phyloP scores from a whole-genome alignment of 108 stramenopile species.

The Schizochytrium sp. region DNA sequence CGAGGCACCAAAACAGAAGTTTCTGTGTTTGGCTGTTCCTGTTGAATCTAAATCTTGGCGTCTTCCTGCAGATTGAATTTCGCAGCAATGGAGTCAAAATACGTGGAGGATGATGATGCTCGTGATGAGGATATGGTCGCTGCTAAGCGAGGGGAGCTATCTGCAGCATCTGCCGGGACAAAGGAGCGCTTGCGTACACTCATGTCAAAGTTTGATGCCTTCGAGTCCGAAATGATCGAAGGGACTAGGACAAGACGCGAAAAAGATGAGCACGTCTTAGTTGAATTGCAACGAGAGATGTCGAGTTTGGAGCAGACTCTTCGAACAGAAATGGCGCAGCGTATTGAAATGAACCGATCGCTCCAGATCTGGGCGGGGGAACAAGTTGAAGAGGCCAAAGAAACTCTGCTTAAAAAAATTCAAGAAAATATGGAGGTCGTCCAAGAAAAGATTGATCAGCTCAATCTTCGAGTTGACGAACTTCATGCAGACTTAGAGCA shows the following conservation, averaged over 20 bases:
- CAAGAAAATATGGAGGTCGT: constrained; percentile 46
- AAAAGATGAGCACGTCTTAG: constrained; percentile 35
- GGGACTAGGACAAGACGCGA: constrained; percentile 29
- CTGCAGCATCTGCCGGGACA: constrained; percentile 11
- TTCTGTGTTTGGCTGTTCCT: no score
- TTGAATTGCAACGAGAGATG: constrained; percentile 27
- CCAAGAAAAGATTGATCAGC: neutral
- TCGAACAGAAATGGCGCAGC: constrained; percentile 11
- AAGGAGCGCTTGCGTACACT: constrained; percentile 26
- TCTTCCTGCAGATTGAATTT: no score
- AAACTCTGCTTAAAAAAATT: neutral
- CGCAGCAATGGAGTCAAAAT: constrained; percentile 1
- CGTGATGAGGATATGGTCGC: neutral
- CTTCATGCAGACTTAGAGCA: constrained; percentile 43
- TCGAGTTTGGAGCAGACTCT: constrained; percentile 19
- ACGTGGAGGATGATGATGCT: neutral
- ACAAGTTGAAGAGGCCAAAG: constrained; percentile 30
- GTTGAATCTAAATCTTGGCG: no score
- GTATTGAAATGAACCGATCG: constrained; percentile 29
- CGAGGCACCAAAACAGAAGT: no score
- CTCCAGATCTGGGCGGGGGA: constrained; percentile 41
- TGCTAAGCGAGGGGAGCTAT: constrained; percentile 17
- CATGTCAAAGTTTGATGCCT: constrained; percentile 38
- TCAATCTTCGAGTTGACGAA: constrained; percentile 34
- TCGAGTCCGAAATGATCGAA: constrained; percentile 43